phyloP scores from a whole-genome alignment of 805 yeast genomes.

The Metschnikowia sp. region DNA sequence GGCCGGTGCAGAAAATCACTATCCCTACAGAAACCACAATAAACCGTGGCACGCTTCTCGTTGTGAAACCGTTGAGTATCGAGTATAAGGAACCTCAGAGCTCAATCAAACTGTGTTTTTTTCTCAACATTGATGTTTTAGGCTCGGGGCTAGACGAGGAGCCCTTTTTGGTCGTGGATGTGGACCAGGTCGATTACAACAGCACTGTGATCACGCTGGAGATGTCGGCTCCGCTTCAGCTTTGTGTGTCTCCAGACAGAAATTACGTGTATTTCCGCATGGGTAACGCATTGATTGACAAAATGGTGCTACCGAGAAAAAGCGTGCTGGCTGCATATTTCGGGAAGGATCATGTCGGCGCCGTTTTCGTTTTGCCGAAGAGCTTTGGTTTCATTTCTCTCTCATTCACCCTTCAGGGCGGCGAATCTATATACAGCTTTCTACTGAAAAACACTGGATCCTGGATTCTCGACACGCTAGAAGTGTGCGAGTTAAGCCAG shows the following conservation, averaged over 20 bases:
- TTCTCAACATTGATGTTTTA: constrained; percentile 7
- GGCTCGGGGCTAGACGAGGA: constrained; percentile 14
- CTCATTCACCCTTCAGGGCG: not conserved
- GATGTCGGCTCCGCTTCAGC: constrained; percentile 4
- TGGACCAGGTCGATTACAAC: constrained; percentile 13
- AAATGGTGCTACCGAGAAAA: constrained; percentile 13
- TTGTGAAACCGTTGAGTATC: constrained; percentile 14
- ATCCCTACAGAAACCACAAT: constrained; percentile 15
- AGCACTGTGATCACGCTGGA: constrained; percentile 10
- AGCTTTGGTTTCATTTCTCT: constrained; percentile 14
- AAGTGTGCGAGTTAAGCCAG: not conserved
- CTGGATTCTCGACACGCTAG: constrained; percentile 2
- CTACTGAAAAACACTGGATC: not conserved
- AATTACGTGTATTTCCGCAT: constrained; percentile 9
- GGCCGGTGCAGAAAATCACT: constrained; percentile 8
- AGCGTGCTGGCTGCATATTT: constrained; percentile 10
- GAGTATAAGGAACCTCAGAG: constrained; percentile 8
- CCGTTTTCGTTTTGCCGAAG: constrained; percentile 13
- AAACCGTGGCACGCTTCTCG: constrained; percentile 8
- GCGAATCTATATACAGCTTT: not conserved
- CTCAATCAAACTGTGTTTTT: constrained; percentile 15
- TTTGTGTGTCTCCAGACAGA: constrained; percentile 9
- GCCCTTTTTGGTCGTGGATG: constrained; percentile 8
- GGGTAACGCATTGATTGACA: constrained; percentile 13
- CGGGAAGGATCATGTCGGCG: constrained; percentile 4